phyloP scores from a whole-genome alignment of 257 asterid species.

The Pogostemon cablin region DNA sequence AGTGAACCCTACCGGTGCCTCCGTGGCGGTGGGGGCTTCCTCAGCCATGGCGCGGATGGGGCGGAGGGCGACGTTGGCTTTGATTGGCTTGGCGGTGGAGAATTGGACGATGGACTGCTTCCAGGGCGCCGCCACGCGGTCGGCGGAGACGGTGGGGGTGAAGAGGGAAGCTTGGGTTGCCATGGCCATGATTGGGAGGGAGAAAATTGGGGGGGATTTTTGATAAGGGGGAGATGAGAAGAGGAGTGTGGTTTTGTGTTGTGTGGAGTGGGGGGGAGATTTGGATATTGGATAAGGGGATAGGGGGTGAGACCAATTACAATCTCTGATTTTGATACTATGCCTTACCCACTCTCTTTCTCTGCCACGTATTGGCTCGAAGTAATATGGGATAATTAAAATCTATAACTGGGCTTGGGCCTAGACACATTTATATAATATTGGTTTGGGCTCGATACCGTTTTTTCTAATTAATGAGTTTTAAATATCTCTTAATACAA shows the following conservation, averaged over 20 bases:
- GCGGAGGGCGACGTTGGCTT: conserved; percentile 33
- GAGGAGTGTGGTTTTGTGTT: conserved; percentile 9
- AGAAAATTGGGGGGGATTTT: neutral
- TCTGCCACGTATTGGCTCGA: conserved; percentile 22
- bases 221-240: conserved; percentile 22
- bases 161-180: conserved; percentile 89
- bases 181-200: conserved; percentile 55
- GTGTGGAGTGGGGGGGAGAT: conserved; percentile 34
- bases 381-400: too few species aligned
- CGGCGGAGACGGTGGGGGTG: conserved; percentile 60
- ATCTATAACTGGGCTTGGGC: too few species aligned
- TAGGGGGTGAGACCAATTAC: conserved; percentile 44
- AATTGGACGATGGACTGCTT: conserved; percentile 54
- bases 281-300: conserved; percentile 48
- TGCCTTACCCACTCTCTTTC: neutral
- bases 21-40: conserved; percentile 46
- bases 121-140: conserved; percentile 55
- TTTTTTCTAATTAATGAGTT: too few species aligned
- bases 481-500: too few species aligned
- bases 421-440: too few species aligned
- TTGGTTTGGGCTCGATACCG: too few species aligned
- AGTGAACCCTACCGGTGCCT: conserved; percentile 85
- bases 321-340: conserved; percentile 32
- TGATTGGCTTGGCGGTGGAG: conserved; percentile 48
- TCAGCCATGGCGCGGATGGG: conserved; percentile 76